Base-by-base conservation (phyloP, 805 yeast species). In the Wickerhamiella occidentalis region DNA sequence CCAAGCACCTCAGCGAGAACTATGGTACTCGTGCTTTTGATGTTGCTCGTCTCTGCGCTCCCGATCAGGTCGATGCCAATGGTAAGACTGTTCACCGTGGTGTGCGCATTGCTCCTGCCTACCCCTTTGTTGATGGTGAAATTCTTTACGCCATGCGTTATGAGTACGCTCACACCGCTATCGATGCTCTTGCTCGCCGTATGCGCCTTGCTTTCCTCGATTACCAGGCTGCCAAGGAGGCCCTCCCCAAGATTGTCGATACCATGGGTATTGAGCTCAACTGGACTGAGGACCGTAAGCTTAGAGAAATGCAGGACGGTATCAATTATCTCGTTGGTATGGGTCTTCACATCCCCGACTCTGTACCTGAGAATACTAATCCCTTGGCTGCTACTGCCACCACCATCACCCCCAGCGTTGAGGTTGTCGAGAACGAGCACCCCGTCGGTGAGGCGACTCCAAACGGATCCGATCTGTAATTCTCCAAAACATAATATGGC, bases 161-260 rank as follows among this genome's bases (percentile, higher is more conserved):
- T 67, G 97, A 88, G 70, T 85, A 86, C 65, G 78, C 85, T 40
- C 76, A 94, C 69, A 83, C 88, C 11, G 94, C 95, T 43, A 70
- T 81, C 51, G 97, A 88, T 67, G 86, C 88, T 73, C 72, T 88
- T 56, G 85, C 94, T 50, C 82, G 96, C 73, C 82, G 97, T 74
- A 80, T 90, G 48, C 79, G 97, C 68, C 78, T 85, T 64, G 95
- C 95, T 2, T 90, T 87, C 71, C 73, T 88, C 63, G 88, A 88
- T 68, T 85, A 92, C 38, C 78, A 78, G 64, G 86, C 82, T 55
- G 95, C 96, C 12, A 68, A 79, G 55, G 72, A 69, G 47, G 83
- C 94, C 13, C 79, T 88, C 50, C 94, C 86, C 54, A 82, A 81
- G 54, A 94, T 90, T 35, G 87, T 84, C 47, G 82, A 83, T 58